Evolutionary conservation across 1,139 yeast species (phyloP).

Genomic region (Candida sp.): DNA sequence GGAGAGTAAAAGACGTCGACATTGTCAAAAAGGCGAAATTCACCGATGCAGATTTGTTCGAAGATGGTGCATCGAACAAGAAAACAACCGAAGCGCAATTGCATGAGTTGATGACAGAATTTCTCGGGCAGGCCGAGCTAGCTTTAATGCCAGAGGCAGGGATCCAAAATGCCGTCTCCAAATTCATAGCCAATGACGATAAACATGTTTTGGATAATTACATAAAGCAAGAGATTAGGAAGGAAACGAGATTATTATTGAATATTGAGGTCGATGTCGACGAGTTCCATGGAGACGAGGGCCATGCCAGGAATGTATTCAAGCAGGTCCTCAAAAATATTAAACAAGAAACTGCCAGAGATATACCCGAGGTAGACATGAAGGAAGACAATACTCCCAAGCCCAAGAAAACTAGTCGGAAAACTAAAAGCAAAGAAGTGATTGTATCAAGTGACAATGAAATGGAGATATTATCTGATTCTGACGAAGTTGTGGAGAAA

Average conservation of each 20-base stretch:
- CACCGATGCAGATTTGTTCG: conserved; percentile 18
- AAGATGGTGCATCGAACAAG: conserved; percentile 13
- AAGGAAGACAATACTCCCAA: background rate
- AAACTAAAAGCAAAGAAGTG: conserved; percentile 4
- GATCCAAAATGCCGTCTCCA: conserved; percentile 67
- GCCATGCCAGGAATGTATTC: conserved; percentile 24
- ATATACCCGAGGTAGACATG: no score
- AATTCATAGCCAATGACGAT: conserved; percentile 80
- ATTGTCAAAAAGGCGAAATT: conserved; percentile 16
- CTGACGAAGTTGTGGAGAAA: background rate
- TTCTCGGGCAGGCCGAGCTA: conserved; percentile 59
- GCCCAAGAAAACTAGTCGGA: conserved; percentile 3
- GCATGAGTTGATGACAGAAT: conserved; percentile 45
- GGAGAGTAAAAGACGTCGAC: conserved; percentile 17
- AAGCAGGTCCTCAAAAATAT: conserved; percentile 24
- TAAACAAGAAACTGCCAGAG: conserved; percentile 13
- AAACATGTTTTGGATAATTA: conserved; percentile 65
- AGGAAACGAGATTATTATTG: conserved; percentile 58
- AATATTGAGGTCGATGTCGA: conserved; percentile 36
- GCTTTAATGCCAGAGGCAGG: conserved; percentile 76
- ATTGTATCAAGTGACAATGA: conserved; percentile 9
- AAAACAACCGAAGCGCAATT: conserved; percentile 15
- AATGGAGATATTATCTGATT: conserved; percentile 5
- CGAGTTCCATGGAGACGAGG: conserved; percentile 26
- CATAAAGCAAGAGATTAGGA: conserved; percentile 62